Percentiles rank a stretch among this genome's conserved stretches.
phyloP scores from a whole-genome alignment of 768 basidiomycete species.

The Tricholoma furcatifolium region DNA sequence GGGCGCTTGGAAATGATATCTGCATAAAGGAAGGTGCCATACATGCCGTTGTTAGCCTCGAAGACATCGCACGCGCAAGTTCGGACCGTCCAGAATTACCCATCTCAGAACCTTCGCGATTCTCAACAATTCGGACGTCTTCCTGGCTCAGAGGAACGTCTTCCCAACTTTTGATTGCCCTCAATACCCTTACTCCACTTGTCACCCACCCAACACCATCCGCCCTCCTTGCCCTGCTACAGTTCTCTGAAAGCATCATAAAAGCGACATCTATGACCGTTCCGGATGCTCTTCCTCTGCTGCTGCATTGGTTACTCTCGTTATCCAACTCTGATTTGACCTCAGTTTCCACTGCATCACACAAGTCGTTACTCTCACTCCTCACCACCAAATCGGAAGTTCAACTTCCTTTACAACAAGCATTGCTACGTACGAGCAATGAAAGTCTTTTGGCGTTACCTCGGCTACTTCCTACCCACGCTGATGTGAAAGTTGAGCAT shows the following conservation, averaged over 20 bases:
- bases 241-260: conserved; percentile 57
- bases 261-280: conserved; percentile 57
- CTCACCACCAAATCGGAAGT: conserved; percentile 41
- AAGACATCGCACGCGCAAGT: conserved; percentile 51
- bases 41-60: conserved; percentile 52
- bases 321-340: conserved; percentile 61
- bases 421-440: conserved; percentile 58
- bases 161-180: conserved; percentile 79
- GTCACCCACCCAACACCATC: conserved; percentile 68
- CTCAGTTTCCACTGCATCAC: conserved; percentile 51
- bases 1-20: conserved; percentile 64
- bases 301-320: conserved; percentile 72
- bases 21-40: conserved; percentile 64
- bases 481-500: conserved; percentile 76
- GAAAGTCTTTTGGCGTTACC: conserved; percentile 73
- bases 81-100: conserved; percentile 18
- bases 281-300: conserved; percentile 62
- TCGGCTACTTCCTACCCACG: conserved; percentile 62
- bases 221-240: conserved; percentile 57
- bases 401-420: conserved; percentile 48
- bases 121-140: conserved; percentile 56
- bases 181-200: conserved; percentile 73
- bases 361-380: conserved; percentile 42
- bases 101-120: conserved; percentile 30
- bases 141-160: conserved; percentile 83